These are phyloP conservation scores for Niveomyces coronatus DNA, from an alignment of 2,329 filamentous ascomycete species.

Conservation along the genomic window DNA sequence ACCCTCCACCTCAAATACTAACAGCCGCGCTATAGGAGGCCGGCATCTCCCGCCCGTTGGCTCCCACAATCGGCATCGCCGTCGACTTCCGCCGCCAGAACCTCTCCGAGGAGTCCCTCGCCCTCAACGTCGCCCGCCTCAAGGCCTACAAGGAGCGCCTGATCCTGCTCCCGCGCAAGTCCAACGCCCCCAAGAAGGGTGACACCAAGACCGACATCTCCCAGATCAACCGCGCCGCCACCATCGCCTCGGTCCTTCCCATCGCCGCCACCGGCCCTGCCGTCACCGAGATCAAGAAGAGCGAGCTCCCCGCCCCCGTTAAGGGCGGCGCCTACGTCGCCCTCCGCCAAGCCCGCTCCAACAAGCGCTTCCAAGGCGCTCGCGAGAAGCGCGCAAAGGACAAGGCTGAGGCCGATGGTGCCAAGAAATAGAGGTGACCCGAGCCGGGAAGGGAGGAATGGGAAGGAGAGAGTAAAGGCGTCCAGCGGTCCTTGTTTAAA, in stretches of 20 bases:
- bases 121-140: conserved; percentile 92
- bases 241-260: conserved; percentile 49
- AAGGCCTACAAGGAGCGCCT: conserved; percentile 95
- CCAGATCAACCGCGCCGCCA: conserved; percentile 50
- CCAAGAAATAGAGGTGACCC: conserved; percentile 64
- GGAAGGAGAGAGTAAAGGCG: conserved; percentile 8
- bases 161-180: conserved; percentile 95
- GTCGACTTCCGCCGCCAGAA: conserved; percentile 97
- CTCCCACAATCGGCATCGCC: conserved; percentile 90
- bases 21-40: conserved; percentile 64
- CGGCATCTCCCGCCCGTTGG: conserved; percentile 87
- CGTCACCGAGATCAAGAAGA: conserved; percentile 70
- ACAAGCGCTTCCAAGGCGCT: conserved; percentile 69
- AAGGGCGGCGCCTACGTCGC: conserved; percentile 81
- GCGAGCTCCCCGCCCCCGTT: conserved; percentile 61
- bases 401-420: conserved; percentile 71
- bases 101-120: conserved; percentile 89
- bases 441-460: conserved; percentile 10
- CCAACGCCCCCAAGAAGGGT: conserved; percentile 86
- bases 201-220: conserved; percentile 75
- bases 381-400: conserved; percentile 91
- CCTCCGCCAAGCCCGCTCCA: conserved; percentile 75
- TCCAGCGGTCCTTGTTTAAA: too few relatives aligned
- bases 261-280: conserved; percentile 57
- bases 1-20: conserved; percentile 17